Evolutionary conservation across 208 protist species (phyloP).

Genomic region (Lotmaria passim): DNA sequence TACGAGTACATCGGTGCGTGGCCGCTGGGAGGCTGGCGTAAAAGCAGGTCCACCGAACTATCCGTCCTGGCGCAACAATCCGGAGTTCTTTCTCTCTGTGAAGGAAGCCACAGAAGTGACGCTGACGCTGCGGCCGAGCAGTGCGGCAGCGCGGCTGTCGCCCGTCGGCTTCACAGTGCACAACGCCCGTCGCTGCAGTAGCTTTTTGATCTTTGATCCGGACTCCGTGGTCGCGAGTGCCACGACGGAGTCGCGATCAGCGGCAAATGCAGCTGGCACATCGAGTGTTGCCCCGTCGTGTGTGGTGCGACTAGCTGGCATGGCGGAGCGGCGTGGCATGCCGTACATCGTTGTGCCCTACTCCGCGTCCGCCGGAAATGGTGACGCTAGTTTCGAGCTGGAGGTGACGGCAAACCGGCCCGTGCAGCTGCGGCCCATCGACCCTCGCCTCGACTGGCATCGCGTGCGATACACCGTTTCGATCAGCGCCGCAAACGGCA

Average conservation of each 20-base stretch:
- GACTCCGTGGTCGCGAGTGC: slow-evolving; percentile 55
- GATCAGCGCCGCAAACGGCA: slow-evolving; percentile 56
- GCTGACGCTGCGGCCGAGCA: slow-evolving; percentile 39
- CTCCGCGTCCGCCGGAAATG: slow-evolving; percentile 36
- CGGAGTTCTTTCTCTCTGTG: slow-evolving; percentile 84
- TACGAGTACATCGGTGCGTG: slow-evolving; percentile 36
- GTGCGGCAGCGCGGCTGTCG: slow-evolving; percentile 12
- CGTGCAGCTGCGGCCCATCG: slow-evolving; percentile 61
- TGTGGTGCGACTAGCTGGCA: slow-evolving; percentile 58
- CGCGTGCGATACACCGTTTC: slow-evolving; percentile 35
- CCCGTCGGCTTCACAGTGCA: slow-evolving; percentile 84
- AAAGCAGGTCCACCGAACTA: slow-evolving; percentile 55
- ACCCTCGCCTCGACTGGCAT: slow-evolving; percentile 78
- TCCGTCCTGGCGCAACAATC: slow-evolving; percentile 85
- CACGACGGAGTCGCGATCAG: too few relatives aligned
- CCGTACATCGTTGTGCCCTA: slow-evolving; percentile 90
- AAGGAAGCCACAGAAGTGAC: slow-evolving; percentile 69
- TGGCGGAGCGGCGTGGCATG: slow-evolving; percentile 78
- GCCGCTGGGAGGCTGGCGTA: slow-evolving; percentile 54
- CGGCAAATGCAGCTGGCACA: slow-evolving; percentile 1
- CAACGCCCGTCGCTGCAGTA: slow-evolving; percentile 49
- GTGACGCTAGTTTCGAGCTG: slow-evolving; percentile 48
- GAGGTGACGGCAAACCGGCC: slow-evolving; percentile 64
- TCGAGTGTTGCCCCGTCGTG: slow-evolving; percentile 28
- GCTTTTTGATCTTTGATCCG: slow-evolving; percentile 75